These are phyloP conservation scores for Staphylotrichum longicolle DNA, from an alignment of 495 filamentous ascomycete genomes.

Conservation along the genomic window DNA sequence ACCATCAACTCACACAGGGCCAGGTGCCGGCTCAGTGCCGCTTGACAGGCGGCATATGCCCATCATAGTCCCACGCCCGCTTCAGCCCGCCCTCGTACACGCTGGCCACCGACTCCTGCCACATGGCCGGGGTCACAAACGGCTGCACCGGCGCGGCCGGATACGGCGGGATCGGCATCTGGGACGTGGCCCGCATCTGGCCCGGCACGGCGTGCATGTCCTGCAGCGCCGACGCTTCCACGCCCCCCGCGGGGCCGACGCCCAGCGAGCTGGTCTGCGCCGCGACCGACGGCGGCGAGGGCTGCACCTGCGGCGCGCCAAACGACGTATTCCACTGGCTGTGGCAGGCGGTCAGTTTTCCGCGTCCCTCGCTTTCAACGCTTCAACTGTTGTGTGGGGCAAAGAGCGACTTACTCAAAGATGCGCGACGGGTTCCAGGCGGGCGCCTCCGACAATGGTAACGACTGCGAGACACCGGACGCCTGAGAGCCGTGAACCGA, in stretches of 20 bases:
- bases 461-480: constrained; percentile 44
- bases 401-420: constrained; percentile 71
- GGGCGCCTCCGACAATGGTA: constrained; percentile 64
- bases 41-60: constrained; percentile 27
- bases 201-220: constrained; percentile 50
- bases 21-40: constrained; percentile 22
- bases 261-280: constrained; percentile 44
- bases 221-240: constrained; percentile 51
- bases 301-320: constrained; percentile 58
- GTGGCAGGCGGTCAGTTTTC: background rate
- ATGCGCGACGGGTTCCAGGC: constrained; percentile 91
- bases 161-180: constrained; percentile 55
- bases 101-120: constrained; percentile 92
- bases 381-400: background rate
- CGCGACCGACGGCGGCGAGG: constrained; percentile 40
- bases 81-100: constrained; percentile 80
- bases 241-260: constrained; percentile 45
- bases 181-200: constrained; percentile 50
- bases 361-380: too few relatives aligned
- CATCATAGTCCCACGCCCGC: constrained; percentile 65
- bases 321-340: constrained; percentile 94
- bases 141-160: constrained; percentile 53
- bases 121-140: constrained; percentile 90
- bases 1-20: background rate
- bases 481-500: constrained; percentile 51